Base-by-base conservation (phyloP, 192 early-diverging fungal species). In the Phycomyces blakesleeanus region DNA sequence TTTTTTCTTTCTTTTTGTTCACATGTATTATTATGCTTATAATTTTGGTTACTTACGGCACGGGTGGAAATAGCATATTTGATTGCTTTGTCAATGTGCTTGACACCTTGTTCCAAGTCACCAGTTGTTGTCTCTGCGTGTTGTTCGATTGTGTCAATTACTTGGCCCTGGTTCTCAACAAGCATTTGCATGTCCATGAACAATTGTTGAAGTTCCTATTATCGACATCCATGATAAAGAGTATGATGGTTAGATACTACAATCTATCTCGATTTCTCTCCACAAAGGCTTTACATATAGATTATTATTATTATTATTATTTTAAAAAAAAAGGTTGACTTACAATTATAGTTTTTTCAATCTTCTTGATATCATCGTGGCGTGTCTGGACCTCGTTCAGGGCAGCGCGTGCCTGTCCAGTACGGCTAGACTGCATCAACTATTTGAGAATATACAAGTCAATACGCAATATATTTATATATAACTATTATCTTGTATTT, bases 141-240 rank as follows among this genome's bases (percentile, higher is more conserved):
- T 5, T 75, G 63, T 70, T 89, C 90, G 40, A 93, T 87, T 42
- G 83, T 75, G 55, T 89, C 77, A 40, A 94, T 63, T 25, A 85
- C 64, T 34, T 90, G 82, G n/a, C 85, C 92, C 63, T 93, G 91
- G 5, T 85, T 79, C 34, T 81, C 79, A 10, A 93, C 89, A 21
- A 93, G 72, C 20, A 91, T 88, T 54, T 89, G 80, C 91, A 94
- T 93, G 64, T 94, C 92, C 55, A 88, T 83, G 61, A 93, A 94
- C 53, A 94, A 75, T 78, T 92, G 85, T 73, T 90, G 88, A 18
- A 94, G 78, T 84, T 94, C 92, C 84, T 89, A 73, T n/a, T n/a
- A n/a, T n/a, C n/a, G n/a, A n/a, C n/a, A n/a, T n/a, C n/a, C n/a
- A n/a, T n/a, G n/a, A n/a, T n/a, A n/a, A n/a, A n/a, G n/a, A 22